Conservation (phyloP, 73 alveolate genomes). For the Stentor roeselii region DNA sequence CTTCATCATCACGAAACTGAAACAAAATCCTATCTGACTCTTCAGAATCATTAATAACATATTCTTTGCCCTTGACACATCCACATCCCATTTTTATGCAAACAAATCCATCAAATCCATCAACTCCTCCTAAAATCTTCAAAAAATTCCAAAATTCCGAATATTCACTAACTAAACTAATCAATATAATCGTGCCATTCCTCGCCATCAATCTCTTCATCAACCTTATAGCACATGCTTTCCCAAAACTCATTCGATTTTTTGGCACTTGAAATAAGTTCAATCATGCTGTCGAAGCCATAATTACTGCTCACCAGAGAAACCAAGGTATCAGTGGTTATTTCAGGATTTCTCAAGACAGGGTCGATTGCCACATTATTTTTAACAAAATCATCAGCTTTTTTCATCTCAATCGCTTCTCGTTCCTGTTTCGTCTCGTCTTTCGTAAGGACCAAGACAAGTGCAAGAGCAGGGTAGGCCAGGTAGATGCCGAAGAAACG, state of each 20-base stretch:
- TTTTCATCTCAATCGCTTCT: background rate
- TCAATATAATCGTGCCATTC: slow-evolving; percentile 27
- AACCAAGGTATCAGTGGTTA: slow-evolving; percentile 13
- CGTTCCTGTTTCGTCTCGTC: background rate
- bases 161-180: no score
- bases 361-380: slow-evolving; percentile 32
- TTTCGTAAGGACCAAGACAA: background rate
- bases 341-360: slow-evolving; percentile 23
- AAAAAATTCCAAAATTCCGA: no score
- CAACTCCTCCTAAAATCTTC: no score
- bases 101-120: no score
- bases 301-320: slow-evolving; percentile 26
- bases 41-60: no score
- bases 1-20: no score
- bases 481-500: slow-evolving; percentile 21
- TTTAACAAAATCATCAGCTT: slow-evolving; percentile 29
- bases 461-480: background rate
- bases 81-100: no score
- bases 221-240: slow-evolving; percentile 22
- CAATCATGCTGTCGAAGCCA: slow-evolving; percentile 30
- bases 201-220: slow-evolving; percentile 28
- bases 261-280: slow-evolving; percentile 7
- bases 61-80: no score
- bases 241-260: slow-evolving; percentile 33
- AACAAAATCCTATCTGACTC: no score